Conservation (phyloP, 345 rosid species). For the Syzygium jambos region DNA sequence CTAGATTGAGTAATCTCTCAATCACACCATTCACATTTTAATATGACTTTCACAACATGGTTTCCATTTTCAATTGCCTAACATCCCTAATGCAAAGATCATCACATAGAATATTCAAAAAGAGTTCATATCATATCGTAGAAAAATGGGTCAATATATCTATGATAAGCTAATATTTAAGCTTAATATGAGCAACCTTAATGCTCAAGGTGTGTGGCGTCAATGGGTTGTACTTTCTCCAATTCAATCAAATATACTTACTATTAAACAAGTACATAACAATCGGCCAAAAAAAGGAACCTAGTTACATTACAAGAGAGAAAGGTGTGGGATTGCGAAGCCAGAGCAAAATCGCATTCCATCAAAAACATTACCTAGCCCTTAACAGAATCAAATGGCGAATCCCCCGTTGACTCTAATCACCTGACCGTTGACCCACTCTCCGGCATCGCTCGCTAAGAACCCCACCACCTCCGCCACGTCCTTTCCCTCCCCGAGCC, state of each 20-base stretch:
- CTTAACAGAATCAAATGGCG: conserved; percentile 5
- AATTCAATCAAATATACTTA: not conserved
- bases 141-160: not conserved
- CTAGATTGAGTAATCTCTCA: not conserved
- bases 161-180: not conserved
- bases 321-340: not conserved
- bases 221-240: not conserved
- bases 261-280: not conserved
- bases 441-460: conserved; percentile 38
- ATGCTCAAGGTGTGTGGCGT: not conserved
- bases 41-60: not conserved
- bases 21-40: not conserved
- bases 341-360: not conserved
- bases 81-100: not conserved
- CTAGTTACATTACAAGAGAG: not conserved
- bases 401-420: conserved; percentile 43
- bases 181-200: not conserved
- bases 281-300: not conserved
- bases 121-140: not conserved
- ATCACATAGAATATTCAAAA: not conserved
- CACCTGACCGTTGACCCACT: conserved; percentile 56
- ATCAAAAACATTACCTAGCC: not conserved
- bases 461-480: conserved; percentile 37
- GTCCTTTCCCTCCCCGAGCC: conserved; percentile 45
- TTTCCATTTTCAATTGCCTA: not conserved